Percentiles rank a stretch among this genome's conserved stretches.
These are phyloP conservation scores for Kodamaea ohmeri DNA, from an alignment of 1,139 yeast genomes.

Conservation along the genomic window DNA sequence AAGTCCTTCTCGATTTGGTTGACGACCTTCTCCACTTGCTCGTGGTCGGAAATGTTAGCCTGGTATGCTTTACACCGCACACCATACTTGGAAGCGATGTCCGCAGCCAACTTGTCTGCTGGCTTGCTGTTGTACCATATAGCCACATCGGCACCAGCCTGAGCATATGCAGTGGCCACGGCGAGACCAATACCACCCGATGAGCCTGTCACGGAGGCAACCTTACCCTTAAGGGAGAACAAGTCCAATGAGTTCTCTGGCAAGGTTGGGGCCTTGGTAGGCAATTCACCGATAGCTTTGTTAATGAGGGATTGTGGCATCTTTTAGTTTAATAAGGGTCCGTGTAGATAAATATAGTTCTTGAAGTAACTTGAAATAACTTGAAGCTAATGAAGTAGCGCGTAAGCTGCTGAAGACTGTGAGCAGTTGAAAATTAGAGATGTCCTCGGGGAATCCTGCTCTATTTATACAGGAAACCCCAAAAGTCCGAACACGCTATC, in stretches of 20 bases:
- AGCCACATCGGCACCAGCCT: conserved; percentile 89
- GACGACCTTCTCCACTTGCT: conserved; percentile 57
- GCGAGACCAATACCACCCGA: conserved; percentile 84
- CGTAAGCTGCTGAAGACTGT: too few species aligned
- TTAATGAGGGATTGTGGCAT: conserved; percentile 14
- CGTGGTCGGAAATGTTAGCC: conserved; percentile 61
- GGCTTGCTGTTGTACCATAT: conserved; percentile 76
- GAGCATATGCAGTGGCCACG: conserved; percentile 82
- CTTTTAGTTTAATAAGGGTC: too few species aligned
- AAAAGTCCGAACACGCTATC: neutral
- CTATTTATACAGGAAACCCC: neutral
- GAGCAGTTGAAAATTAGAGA: too few species aligned
- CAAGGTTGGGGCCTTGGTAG: conserved; percentile 24
- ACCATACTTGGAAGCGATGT: conserved; percentile 58
- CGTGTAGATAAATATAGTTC: too few species aligned
- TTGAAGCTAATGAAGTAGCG: too few species aligned
- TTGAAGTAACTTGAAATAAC: too few species aligned
- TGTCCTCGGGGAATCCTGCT: conserved; percentile 1
- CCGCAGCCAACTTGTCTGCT: conserved; percentile 57
- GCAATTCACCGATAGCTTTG: conserved; percentile 18
- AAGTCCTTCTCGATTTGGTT: conserved; percentile 65
- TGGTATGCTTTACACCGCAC: conserved; percentile 70
- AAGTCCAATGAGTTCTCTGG: conserved; percentile 41
- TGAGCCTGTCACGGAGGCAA: conserved; percentile 86
- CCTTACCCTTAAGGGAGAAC: conserved; percentile 75